These are phyloP conservation scores for Bipolaris oryzae DNA, from an alignment of 2,329 filamentous ascomycete genomes.

Conservation along the genomic window DNA sequence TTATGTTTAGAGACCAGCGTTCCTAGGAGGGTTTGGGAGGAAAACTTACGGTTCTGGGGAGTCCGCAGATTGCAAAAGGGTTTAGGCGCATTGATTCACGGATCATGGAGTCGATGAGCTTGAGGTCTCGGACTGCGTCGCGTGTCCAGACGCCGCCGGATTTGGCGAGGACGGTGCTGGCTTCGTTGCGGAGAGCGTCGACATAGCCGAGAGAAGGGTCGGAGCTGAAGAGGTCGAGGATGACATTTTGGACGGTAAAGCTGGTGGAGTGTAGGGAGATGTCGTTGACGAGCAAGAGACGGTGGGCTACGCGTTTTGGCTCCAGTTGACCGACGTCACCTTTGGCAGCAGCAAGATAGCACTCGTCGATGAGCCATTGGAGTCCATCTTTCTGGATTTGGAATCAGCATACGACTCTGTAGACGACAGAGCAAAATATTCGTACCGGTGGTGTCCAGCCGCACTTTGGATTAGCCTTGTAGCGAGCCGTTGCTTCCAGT, in stretches of 20 bases:
- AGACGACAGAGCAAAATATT: not conserved
- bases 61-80: constrained; percentile 18
- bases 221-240: constrained; percentile 22
- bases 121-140: constrained; percentile 19
- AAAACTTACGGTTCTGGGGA: constrained; percentile 20
- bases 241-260: constrained; percentile 22
- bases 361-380: constrained; percentile 26
- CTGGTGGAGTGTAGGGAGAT: constrained; percentile 23
- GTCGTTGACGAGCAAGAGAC: constrained; percentile 23
- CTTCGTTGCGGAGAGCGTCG: constrained; percentile 19
- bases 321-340: constrained; percentile 19
- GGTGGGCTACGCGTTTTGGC: constrained; percentile 20
- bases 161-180: constrained; percentile 12
- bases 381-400: constrained; percentile 19
- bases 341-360: constrained; percentile 14
- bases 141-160: constrained; percentile 17
- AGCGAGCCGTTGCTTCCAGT: constrained; percentile 19
- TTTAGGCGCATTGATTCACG: constrained; percentile 25
- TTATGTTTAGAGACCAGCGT: not conserved
- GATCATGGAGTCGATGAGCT: constrained; percentile 23
- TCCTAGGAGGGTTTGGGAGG: fast-evolving
- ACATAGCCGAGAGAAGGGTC: constrained; percentile 19
- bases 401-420: not conserved
- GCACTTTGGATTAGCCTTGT: constrained; percentile 16
- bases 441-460: constrained; percentile 21